A percentile compares a stretch with the other conserved stretches of the same genome.
phyloP scores from a whole-genome alignment of 257 asterid species.

The Solanum bulbocastanum region DNA sequence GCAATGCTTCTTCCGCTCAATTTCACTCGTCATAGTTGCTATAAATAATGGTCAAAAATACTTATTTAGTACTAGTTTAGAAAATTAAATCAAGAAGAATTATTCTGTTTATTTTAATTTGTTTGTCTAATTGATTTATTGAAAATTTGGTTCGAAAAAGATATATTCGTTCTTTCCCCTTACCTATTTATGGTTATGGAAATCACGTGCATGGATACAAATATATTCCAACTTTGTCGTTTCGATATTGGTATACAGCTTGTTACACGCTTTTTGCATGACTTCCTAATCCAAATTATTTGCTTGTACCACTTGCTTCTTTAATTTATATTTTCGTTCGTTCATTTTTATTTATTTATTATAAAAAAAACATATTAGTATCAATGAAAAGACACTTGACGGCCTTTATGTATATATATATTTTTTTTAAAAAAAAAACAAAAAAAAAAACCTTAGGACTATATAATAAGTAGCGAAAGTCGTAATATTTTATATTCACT shows the following conservation, averaged over 20 bases:
- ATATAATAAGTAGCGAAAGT: background rate
- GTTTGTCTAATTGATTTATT: background rate
- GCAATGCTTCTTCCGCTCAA: background rate
- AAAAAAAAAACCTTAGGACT: too few species aligned
- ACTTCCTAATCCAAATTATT: background rate
- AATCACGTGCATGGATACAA: background rate
- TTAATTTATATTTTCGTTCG: background rate
- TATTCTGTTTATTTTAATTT: too few species aligned
- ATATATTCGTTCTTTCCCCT: background rate
- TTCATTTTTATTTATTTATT: background rate
- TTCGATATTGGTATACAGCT: background rate
- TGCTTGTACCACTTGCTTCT: background rate
- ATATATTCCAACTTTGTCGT: background rate
- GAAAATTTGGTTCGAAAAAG: background rate
- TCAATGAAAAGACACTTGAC: too few species aligned
- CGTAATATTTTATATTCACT: background rate
- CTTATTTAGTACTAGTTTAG: too few species aligned
- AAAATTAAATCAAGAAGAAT: too few species aligned
- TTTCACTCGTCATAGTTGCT: background rate
- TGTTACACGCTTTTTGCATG: background rate
- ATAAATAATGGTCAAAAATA: background rate
- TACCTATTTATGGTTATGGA: background rate
- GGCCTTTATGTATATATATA: too few species aligned
- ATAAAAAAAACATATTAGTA: too few species aligned
- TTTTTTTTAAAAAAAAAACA: too few species aligned